Conservation (phyloP, 2,329 filamentous ascomycete genomes). For the Ascochyta pisi region DNA sequence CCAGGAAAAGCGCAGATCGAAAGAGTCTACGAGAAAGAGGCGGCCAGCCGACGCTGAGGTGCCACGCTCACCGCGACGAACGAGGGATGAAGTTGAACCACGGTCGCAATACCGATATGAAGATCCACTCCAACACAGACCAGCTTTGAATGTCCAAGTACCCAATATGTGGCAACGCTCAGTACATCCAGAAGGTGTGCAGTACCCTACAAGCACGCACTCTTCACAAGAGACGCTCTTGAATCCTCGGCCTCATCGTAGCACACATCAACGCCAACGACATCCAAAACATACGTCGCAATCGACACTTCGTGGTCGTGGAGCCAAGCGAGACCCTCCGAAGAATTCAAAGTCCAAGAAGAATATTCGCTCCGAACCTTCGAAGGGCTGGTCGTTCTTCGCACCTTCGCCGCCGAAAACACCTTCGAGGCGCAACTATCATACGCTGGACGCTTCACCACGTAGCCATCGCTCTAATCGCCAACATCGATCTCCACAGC, state of each 20-base stretch:
- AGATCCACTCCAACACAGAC: conserved; percentile 27
- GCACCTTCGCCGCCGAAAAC: conserved; percentile 42
- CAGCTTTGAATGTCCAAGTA: conserved; percentile 35
- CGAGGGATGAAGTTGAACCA: conserved; percentile 30
- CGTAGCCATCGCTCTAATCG: conserved; percentile 39
- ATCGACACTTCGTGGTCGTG: conserved; percentile 43
- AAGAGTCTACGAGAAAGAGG: conserved; percentile 34
- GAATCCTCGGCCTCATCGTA: conserved; percentile 47
- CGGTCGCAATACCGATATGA: conserved; percentile 27
- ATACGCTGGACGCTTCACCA: conserved; percentile 38
- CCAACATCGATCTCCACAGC: conserved; percentile 27
- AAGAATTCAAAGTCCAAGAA: conserved; percentile 41
- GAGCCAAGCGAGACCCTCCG: conserved; percentile 47
- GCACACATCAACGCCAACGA: conserved; percentile 39
- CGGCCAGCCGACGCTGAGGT: conserved; percentile 33
- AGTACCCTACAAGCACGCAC: conserved; percentile 29
- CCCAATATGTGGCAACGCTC: conserved; percentile 40
- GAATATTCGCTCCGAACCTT: conserved; percentile 31
- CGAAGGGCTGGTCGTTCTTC: conserved; percentile 41
- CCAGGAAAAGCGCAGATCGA: conserved; percentile 43
- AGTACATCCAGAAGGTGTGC: conserved; percentile 23
- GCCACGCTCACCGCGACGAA: conserved; percentile 32
- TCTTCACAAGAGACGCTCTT: conserved; percentile 46
- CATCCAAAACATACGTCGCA: conserved; percentile 45
- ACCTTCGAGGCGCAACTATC: conserved; percentile 30